A percentile compares a stretch with the other conserved stretches of the same genome.
phyloP scores from a whole-genome alignment of 306 rosid genomes.

The Datisca glomerata region DNA sequence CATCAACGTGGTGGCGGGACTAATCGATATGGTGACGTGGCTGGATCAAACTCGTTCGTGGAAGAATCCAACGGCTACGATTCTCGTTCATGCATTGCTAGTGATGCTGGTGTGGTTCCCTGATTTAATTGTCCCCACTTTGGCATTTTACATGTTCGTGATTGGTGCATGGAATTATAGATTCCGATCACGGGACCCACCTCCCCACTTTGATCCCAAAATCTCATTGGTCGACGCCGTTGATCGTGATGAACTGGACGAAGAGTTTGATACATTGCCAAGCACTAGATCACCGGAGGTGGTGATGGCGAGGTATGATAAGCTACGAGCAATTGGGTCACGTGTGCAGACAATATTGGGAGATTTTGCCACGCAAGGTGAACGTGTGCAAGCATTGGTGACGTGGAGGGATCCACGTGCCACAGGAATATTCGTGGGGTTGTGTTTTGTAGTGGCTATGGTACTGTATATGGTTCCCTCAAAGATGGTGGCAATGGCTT shows the following conservation, averaged over 20 bases:
- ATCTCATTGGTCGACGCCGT: conserved; percentile 43
- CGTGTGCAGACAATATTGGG: conserved; percentile 68
- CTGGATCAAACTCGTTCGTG: conserved; percentile 67
- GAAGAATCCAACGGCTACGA: conserved; percentile 66
- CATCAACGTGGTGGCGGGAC: conserved; percentile 33
- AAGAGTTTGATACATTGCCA: conserved; percentile 58
- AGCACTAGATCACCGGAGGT: conserved; percentile 27
- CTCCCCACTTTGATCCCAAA: conserved; percentile 48
- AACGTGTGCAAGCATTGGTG: conserved; percentile 69
- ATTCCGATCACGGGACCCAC: conserved; percentile 35
- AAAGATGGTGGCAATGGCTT: conserved; percentile 65
- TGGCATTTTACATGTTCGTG: conserved; percentile 43
- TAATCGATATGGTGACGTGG: conserved; percentile 54
- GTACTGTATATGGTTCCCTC: conserved; percentile 56
- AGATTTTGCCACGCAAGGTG: conserved; percentile 69
- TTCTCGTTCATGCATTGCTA: conserved; percentile 53
- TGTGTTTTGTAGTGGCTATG: conserved; percentile 58
- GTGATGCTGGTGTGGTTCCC: conserved; percentile 82
- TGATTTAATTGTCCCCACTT: conserved; percentile 53
- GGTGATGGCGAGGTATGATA: conserved; percentile 52
- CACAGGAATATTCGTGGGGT: conserved; percentile 54
- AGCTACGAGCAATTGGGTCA: conserved; percentile 51
- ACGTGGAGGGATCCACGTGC: conserved; percentile 93
- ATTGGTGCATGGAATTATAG: conserved; percentile 71
- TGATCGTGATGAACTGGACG: conserved; percentile 67